A percentile compares a stretch with the other conserved stretches of the same genome.
Evolutionary conservation across 768 basidiomycete genomes (phyloP).

Genomic region (Hydnomerulius pinastri): DNA sequence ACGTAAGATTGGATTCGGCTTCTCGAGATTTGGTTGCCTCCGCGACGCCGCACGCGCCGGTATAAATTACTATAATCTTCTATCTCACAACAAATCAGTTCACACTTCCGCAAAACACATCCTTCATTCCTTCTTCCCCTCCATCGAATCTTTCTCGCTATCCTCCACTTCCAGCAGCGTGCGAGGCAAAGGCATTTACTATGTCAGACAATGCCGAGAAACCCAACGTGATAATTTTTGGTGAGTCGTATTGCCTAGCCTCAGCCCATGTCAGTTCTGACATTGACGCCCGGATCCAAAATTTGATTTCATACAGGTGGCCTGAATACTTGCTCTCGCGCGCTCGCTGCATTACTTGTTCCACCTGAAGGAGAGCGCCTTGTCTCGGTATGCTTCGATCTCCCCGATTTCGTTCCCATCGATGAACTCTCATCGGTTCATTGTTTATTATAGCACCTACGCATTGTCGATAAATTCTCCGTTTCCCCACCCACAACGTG

Average conservation of each 20-base stretch:
- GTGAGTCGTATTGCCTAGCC: slow-evolving; percentile 42
- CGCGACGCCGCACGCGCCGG: slow-evolving; percentile 23
- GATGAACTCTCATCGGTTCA: slow-evolving; percentile 9
- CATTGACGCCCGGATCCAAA: slow-evolving; percentile 8
- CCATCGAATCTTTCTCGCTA: slow-evolving; percentile 5
- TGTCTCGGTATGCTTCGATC: slow-evolving; percentile 59
- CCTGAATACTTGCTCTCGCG: slow-evolving; percentile 75
- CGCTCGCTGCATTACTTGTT: slow-evolving; percentile 67
- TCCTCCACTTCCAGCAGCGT: slow-evolving; percentile 2
- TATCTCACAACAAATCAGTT: slow-evolving; percentile 24
- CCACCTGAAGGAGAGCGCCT: slow-evolving; percentile 67
- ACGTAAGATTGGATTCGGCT: slow-evolving; percentile 17
- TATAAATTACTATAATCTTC: slow-evolving; percentile 25
- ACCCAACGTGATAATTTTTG: slow-evolving; percentile 76
- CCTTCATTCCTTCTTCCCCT: too few relatives aligned
- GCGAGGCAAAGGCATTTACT: slow-evolving; percentile 1
- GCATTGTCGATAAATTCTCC: slow-evolving; percentile 76
- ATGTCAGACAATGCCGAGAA: slow-evolving; percentile 41
- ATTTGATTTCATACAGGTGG: slow-evolving; percentile 53
- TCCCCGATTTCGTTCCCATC: slow-evolving; percentile 11
- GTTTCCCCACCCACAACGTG: slow-evolving; percentile 76
- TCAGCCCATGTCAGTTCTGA: slow-evolving; percentile 5
- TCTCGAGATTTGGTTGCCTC: slow-evolving; percentile 23
- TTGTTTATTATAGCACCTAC: slow-evolving; percentile 49
- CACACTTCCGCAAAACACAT: not conserved